A percentile compares a stretch with the other conserved stretches of the same genome.
Evolutionary conservation across 805 yeast species (phyloP).

Genomic region (Pachysolen tannophilus): DNA sequence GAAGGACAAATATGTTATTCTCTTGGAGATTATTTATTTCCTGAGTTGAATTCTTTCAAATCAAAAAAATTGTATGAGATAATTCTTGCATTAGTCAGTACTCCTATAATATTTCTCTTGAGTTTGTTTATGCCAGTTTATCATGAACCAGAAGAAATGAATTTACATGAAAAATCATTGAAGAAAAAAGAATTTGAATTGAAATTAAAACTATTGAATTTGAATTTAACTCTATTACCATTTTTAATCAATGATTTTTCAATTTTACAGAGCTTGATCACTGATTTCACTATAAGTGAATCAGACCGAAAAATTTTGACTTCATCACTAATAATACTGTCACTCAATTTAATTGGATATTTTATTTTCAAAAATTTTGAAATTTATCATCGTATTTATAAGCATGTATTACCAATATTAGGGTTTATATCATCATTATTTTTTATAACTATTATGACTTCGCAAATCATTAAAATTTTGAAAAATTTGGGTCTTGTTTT

Average conservation of each 20-base stretch:
- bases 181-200: constrained; percentile 15
- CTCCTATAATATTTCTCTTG: constrained; percentile 18
- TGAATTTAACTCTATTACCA: constrained; percentile 21
- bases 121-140: constrained; percentile 19
- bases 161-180: constrained; percentile 4
- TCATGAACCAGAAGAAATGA: constrained; percentile 2
- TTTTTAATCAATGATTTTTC: constrained; percentile 2
- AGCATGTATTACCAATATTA: constrained; percentile 15
- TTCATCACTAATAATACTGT: neutral
- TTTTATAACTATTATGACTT: constrained; percentile 21
- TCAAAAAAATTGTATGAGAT: constrained; percentile 11
- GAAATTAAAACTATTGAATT: constrained; percentile 17
- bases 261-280: neutral
- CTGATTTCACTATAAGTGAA: neutral
- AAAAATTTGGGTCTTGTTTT: constrained; percentile 38
- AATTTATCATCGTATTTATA: constrained; percentile 13
- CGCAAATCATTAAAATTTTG: constrained; percentile 21
- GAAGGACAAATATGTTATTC: neutral
- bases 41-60: neutral
- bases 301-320: neutral
- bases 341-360: neutral
- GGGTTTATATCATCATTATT: constrained; percentile 22
- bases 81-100: constrained; percentile 14
- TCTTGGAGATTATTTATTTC: neutral
- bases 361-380: neutral